These are phyloP conservation scores for Coemansia sp. DNA, from an alignment of 192 early-diverging fungal genomes.

Conservation along the genomic window DNA sequence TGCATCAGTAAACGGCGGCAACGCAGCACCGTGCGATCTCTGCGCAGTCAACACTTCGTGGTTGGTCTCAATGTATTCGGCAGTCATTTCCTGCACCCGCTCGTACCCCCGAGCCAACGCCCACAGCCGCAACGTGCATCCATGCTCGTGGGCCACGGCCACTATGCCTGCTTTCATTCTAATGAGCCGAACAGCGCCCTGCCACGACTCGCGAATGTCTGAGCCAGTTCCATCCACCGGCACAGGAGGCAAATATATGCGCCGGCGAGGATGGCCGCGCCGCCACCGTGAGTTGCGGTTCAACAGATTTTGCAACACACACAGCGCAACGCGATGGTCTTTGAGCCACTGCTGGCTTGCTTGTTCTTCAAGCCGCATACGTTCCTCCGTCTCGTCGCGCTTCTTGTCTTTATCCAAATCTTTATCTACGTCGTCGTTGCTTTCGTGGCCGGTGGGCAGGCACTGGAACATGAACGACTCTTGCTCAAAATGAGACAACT, in stretches of 20 bases:
- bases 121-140: conserved; percentile 32
- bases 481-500: conserved; percentile 49
- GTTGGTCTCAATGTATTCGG: conserved; percentile 27
- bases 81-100: conserved; percentile 18
- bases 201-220: conserved; percentile 43
- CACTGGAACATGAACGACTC: conserved; percentile 45
- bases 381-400: background rate
- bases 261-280: conserved; percentile 18
- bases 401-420: background rate
- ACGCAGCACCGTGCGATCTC: conserved; percentile 24
- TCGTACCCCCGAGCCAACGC: conserved; percentile 23
- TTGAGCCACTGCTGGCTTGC: conserved; percentile 48
- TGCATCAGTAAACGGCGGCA: conserved; percentile 23
- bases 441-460: conserved; percentile 24
- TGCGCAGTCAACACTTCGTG: conserved; percentile 25
- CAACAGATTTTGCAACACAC: conserved; percentile 35
- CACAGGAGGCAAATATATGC: conserved; percentile 47
- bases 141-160: conserved; percentile 22
- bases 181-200: conserved; percentile 29
- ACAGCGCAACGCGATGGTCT: conserved; percentile 20
- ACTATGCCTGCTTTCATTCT: conserved; percentile 47
- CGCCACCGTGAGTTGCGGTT: conserved; percentile 45
- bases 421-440: conserved; percentile 3
- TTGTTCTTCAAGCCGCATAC: conserved; percentile 23
- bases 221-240: conserved; percentile 36